A percentile compares a stretch with the other conserved stretches of the same genome.
phyloP scores from a whole-genome alignment of 352 stramenopile species.

The Peronospora farinosa region DNA sequence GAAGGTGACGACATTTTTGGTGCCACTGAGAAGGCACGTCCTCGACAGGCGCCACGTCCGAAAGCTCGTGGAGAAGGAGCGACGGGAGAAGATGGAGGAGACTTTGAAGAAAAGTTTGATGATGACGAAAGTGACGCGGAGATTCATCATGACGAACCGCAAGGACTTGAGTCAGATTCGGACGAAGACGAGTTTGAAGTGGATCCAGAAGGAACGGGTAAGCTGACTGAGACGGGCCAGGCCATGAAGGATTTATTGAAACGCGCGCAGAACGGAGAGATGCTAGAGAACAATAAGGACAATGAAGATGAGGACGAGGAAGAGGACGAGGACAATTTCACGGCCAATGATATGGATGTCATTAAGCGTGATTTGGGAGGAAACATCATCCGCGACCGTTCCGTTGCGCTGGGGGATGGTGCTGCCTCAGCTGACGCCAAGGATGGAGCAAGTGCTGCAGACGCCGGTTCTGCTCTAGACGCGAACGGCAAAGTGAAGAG shows the following conservation, averaged over 20 bases:
- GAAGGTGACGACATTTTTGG: conserved; percentile 68
- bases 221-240: conserved; percentile 75
- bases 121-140: conserved; percentile 82
- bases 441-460: conserved; percentile 16
- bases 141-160: conserved; percentile 65
- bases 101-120: conserved; percentile 86
- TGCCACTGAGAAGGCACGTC: conserved; percentile 38
- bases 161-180: conserved; percentile 62
- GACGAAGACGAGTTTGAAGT: conserved; percentile 75
- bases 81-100: conserved; percentile 72
- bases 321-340: conserved; percentile 60
- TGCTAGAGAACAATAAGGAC: conserved; percentile 48
- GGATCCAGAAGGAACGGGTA: conserved; percentile 57
- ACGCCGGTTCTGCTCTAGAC: conserved; percentile 21
- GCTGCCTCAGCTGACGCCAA: conserved; percentile 26
- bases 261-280: conserved; percentile 68
- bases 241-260: conserved; percentile 83
- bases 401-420: conserved; percentile 17
- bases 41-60: conserved; percentile 40
- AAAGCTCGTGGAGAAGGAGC: conserved; percentile 54
- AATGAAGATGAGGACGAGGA: conserved; percentile 59
- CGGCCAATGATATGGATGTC: conserved; percentile 77
- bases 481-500: conserved; percentile 23
- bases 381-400: conserved; percentile 72
- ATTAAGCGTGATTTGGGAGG: conserved; percentile 71